Conservation (phyloP, 1,284 basidiomycete species). For the Marasmius tenuissimus region DNA sequence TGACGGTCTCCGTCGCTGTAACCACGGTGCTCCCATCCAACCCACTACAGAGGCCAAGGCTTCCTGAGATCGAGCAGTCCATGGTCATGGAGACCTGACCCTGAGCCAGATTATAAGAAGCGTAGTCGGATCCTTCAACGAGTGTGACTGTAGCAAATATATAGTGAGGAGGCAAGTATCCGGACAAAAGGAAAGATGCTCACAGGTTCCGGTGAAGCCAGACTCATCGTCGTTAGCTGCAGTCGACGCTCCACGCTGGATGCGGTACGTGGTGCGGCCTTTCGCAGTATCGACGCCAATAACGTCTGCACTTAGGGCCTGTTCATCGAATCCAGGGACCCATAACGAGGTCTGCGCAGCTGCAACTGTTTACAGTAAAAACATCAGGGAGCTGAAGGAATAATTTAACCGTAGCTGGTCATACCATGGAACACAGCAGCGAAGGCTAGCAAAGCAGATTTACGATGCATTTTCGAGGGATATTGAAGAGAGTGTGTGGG, state of each 20-base stretch:
- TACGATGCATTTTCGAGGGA: background rate
- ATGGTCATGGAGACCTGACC: conserved; percentile 1
- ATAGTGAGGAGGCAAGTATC: background rate
- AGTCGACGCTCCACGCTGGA: conserved; percentile 37
- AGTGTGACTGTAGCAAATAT: conserved; percentile 10
- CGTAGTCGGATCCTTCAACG: conserved; percentile 14
- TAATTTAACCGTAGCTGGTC: background rate
- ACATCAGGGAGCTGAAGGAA: background rate
- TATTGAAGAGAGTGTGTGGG: background rate
- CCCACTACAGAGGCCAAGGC: conserved; percentile 12
- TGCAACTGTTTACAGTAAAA: conserved; percentile 9
- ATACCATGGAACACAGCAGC: background rate
- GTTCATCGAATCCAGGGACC: conserved; percentile 45
- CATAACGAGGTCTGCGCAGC: conserved; percentile 35
- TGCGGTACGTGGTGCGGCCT: conserved; percentile 41
- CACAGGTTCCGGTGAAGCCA: conserved; percentile 40
- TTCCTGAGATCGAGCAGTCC: conserved; percentile 11
- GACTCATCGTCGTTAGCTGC: conserved; percentile 26
- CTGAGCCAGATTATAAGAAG: conserved; percentile 2
- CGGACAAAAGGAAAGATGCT: background rate
- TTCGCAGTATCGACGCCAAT: conserved; percentile 35
- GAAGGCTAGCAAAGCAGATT: background rate
- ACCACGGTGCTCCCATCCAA: conserved; percentile 8
- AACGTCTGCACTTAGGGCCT: conserved; percentile 39
- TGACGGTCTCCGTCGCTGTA: conserved; percentile 16